Evolutionary conservation across 257 asterid species (phyloP), one percentile per base, ranked within the genome.

Genomic region (Nicotiana benthamiana): DNA sequence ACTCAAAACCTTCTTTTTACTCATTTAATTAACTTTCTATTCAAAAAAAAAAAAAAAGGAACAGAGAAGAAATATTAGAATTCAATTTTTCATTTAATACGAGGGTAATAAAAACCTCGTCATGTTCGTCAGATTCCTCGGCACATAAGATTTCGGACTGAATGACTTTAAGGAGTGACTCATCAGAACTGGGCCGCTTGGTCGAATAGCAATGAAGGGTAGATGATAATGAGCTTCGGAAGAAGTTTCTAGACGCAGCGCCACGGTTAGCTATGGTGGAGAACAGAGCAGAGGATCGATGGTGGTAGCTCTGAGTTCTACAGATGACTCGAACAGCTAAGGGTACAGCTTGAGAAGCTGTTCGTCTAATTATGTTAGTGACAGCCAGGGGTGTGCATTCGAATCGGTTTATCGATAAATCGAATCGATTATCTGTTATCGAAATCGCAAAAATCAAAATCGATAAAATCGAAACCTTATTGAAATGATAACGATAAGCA

Each of bases 261-360:
- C 60, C 51, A 15, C 81, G 61, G 80, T 82, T 60, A 53, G 60
- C 80, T 82, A 79, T 79, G 87, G 92, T 75, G 75, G 93, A 80
- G 59, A 80, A 75, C 48, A 92, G 81, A 67, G 92, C 83, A 17
- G 90, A 83, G 87, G 78, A 60, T 51, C 17, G 82, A 82, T 86
- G 84, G 84, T 79, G 81, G 86, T 63, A 82, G 78, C 91, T 84
- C 61, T 87, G 92, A 74, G 80, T 74, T 66, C 83, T 90, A 57
- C 86, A 83, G 53, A 90, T 72, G 57, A 83, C 82, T 84, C 90
- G 88, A 75, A 84, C 15, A 40, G 83, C 88, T 67, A 84, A 64
- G 51, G 97, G 95, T 59, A 84, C 93, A 83, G 84, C 88, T 61
- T 86, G 88, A 0, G 91, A 84, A 80, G 92, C 92, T 24, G 89